These are phyloP conservation scores for Stemphylium beticola DNA, from an alignment of 2,329 filamentous ascomycete species.

Conservation along the genomic window DNA sequence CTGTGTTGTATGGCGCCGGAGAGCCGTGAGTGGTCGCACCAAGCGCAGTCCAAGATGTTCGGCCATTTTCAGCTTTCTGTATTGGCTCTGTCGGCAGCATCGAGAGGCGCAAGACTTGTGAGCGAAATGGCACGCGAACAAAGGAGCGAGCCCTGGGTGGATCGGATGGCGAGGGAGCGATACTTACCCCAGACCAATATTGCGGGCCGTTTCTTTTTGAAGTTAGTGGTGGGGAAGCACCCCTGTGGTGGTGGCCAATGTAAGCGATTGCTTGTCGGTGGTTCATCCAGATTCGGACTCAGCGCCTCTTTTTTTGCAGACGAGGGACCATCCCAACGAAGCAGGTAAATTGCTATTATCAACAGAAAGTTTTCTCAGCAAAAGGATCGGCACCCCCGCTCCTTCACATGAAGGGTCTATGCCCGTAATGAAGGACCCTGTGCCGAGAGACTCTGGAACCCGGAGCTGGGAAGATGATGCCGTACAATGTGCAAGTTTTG, in stretches of 20 bases:
- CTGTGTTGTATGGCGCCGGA: constrained; percentile 11
- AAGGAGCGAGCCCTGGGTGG: constrained; percentile 12
- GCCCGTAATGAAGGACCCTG: not conserved
- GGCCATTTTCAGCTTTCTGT: constrained; percentile 10
- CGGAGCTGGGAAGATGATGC: not conserved
- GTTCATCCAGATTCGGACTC: constrained; percentile 19
- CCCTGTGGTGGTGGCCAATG: constrained; percentile 23
- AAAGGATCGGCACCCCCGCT: constrained; percentile 14
- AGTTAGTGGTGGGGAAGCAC: constrained; percentile 14
- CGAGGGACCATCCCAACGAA: constrained; percentile 11
- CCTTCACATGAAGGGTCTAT: constrained; percentile 29
- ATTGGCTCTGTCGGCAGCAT: constrained; percentile 12
- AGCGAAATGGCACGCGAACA: constrained; percentile 15
- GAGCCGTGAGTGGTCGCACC: constrained; percentile 18
- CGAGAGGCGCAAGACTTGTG: constrained; percentile 8
- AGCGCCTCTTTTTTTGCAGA: constrained; percentile 23
- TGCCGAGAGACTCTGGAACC: not conserved
- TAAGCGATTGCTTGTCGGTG: constrained; percentile 17
- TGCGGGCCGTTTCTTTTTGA: constrained; percentile 3
- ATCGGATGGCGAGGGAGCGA: constrained; percentile 10
- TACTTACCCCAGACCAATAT: constrained; percentile 11
- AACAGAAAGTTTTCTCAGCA: constrained; percentile 20
- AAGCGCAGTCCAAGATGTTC: constrained; percentile 8
- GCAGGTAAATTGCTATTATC: constrained; percentile 22
- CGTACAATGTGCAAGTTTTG: not conserved